Conservation (phyloP, 371 early-diverging fungal genomes). For the Mortierella sp. region DNA sequence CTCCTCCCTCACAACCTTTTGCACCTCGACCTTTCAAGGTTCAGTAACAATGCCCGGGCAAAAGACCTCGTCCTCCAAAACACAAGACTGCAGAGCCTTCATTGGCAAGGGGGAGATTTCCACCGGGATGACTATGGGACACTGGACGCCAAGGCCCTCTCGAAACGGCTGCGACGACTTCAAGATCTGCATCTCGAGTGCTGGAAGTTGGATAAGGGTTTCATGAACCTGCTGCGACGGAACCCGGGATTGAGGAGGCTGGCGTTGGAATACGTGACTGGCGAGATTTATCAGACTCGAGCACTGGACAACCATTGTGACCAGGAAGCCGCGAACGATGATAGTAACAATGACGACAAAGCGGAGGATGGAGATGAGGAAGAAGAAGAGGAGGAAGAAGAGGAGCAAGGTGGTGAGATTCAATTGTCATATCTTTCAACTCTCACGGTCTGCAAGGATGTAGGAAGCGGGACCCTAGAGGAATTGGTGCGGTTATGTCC, state of each 20-base stretch:
- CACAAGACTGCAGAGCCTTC: constrained; percentile 20
- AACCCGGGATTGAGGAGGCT: constrained; percentile 15
- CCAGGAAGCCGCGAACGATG: background rate
- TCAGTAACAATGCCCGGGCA: constrained; percentile 14
- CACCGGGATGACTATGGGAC: constrained; percentile 23
- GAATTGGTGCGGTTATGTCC: constrained; percentile 23
- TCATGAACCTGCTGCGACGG: constrained; percentile 11
- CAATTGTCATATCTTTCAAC: constrained; percentile 10
- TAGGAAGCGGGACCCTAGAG: constrained; percentile 27
- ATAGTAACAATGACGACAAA: background rate
- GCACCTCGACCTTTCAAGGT: constrained; percentile 13
- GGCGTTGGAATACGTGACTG: constrained; percentile 27
- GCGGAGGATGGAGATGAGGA: background rate
- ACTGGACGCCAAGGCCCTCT: constrained; percentile 16
- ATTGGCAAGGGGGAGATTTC: constrained; percentile 28
- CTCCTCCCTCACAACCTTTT: constrained; percentile 9
- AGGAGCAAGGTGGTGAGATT: background rate
- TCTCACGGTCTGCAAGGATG: constrained; percentile 28
- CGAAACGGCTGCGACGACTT: constrained; percentile 8
- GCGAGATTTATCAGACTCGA: constrained; percentile 3
- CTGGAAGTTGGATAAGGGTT: constrained; percentile 16
- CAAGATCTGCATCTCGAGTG: constrained; percentile 27
- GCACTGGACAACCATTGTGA: background rate
- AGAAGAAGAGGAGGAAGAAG: background rate
- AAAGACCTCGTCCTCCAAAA: constrained; percentile 14